Conservation (phyloP, 139 green algal genomes). For the Astrephomene gubernaculifera region DNA sequence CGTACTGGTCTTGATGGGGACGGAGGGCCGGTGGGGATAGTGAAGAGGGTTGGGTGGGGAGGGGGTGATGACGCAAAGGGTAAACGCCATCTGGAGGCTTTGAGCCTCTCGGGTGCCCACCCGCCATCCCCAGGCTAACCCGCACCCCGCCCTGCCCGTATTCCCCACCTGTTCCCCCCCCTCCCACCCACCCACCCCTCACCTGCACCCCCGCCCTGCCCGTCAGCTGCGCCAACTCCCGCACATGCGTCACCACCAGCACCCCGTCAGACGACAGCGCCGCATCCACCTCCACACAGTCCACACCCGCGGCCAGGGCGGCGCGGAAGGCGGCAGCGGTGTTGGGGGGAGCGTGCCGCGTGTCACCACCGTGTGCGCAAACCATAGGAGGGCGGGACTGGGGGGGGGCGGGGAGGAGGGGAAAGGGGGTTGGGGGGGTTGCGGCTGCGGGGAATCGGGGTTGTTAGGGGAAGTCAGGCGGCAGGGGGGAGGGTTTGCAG, state of each 20-base stretch:
- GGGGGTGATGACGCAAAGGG: not conserved
- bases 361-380: conserved; percentile 72
- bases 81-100: not conserved
- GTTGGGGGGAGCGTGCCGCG: conserved; percentile 56
- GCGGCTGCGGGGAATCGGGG: not conserved
- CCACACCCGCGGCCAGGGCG: conserved; percentile 49
- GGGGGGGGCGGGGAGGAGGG: not conserved
- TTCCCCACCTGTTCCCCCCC: not conserved
- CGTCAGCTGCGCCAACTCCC: conserved; percentile 63
- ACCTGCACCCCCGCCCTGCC: conserved; percentile 16
- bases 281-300: conserved; percentile 66
- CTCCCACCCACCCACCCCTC: not conserved
- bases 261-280: conserved; percentile 33
- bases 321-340: conserved; percentile 58
- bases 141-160: not conserved
- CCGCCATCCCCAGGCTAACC: too few relatives aligned
- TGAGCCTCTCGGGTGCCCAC: too few relatives aligned
- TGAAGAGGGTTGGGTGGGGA: not conserved
- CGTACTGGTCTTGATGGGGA: not conserved
- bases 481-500: not conserved
- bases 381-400: conserved; percentile 57
- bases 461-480: not conserved
- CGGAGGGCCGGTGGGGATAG: not conserved
- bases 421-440: not conserved
- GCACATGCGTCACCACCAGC: conserved; percentile 70